Evolutionary conservation across 148 eudicot genomes (phyloP).

Genomic region (Persicaria tinctoria): DNA sequence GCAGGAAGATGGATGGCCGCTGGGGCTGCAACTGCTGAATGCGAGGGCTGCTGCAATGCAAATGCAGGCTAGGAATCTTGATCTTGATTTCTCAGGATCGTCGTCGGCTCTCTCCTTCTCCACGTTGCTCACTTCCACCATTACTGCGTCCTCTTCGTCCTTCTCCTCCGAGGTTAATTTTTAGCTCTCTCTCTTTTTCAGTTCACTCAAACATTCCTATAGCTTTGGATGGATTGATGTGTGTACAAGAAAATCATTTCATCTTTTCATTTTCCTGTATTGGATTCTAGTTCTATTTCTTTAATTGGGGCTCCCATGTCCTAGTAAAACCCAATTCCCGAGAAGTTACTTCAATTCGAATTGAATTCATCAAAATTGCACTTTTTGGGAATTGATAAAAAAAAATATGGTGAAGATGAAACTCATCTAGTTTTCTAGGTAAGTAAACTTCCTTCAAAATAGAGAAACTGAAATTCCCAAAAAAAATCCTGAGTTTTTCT

Average conservation of each 20-base stretch:
- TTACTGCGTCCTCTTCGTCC: neutral
- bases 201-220: neutral
- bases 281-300: neutral
- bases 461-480: too few relatives aligned
- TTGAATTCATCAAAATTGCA: too few relatives aligned
- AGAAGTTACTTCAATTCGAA: too few relatives aligned
- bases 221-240: too few relatives aligned
- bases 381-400: too few relatives aligned
- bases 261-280: neutral
- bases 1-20: conserved; percentile 65
- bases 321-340: neutral
- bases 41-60: conserved; percentile 32
- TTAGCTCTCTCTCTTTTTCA: neutral
- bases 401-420: too few relatives aligned
- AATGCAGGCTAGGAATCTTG: conserved; percentile 22
- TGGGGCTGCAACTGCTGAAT: conserved; percentile 48
- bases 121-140: neutral
- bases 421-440: too few relatives aligned
- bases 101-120: conserved; percentile 35
- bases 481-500: too few relatives aligned
- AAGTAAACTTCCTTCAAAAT: too few relatives aligned
- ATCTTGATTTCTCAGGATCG: conserved; percentile 27
- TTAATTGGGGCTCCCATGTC: neutral
- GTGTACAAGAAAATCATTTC: neutral
- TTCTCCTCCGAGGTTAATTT: neutral